These are phyloP conservation scores for Dillenia turbinata DNA, from an alignment of 164 flowering plant genomes.

Conservation along the genomic window DNA sequence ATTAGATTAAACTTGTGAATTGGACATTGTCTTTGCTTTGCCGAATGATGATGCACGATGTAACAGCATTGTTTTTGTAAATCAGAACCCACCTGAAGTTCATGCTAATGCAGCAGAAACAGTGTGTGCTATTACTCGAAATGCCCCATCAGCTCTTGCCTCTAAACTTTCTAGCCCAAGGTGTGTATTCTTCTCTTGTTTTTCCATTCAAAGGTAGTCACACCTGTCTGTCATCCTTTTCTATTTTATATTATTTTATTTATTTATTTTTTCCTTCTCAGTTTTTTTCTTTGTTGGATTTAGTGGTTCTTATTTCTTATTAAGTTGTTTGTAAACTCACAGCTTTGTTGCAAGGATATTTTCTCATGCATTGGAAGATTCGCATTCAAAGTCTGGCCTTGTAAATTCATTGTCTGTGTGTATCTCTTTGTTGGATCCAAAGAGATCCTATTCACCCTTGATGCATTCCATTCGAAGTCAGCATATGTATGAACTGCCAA, in stretches of 20 bases:
- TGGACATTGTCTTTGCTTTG: neutral
- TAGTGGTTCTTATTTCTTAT: no score
- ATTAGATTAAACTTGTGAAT: neutral
- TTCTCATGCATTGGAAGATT: constrained; percentile 77
- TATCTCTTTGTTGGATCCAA: constrained; percentile 89
- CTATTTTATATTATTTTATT: neutral
- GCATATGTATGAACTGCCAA: constrained; percentile 64
- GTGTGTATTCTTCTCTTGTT: constrained; percentile 30
- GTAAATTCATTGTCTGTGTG: constrained; percentile 87
- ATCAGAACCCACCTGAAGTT: constrained; percentile 83
- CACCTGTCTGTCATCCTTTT: neutral
- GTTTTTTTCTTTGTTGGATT: neutral
- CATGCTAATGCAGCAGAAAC: constrained; percentile 97
- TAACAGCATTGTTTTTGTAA: no score
- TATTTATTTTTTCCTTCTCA: constrained; percentile 1
- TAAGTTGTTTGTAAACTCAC: constrained; percentile 16
- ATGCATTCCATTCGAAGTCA: constrained; percentile 71
- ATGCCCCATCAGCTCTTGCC: constrained; percentile 74
- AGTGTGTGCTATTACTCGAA: constrained; percentile 77
- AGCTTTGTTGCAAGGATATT: constrained; percentile 85
- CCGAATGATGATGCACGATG: no score
- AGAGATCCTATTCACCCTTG: constrained; percentile 55
- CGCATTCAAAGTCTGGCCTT: constrained; percentile 75
- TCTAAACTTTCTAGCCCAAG: constrained; percentile 80
- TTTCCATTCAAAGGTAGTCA: neutral